These are phyloP conservation scores for Ordospora colligata DNA, from an alignment of 371 early-diverging fungal species.

Conservation along the genomic window DNA sequence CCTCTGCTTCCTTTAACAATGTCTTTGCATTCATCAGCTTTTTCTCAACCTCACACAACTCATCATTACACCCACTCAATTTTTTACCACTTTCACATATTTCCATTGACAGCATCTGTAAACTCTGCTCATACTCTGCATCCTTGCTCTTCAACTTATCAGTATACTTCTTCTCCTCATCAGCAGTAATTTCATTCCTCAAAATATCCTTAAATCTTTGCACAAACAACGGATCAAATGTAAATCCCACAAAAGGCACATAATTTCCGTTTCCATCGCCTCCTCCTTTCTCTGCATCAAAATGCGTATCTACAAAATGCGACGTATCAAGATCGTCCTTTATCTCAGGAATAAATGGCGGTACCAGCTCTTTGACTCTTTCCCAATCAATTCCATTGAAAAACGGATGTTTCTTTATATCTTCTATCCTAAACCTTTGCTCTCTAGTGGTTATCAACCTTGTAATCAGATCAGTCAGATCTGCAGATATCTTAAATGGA, in stretches of 20 bases:
- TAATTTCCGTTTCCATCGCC: conserved; percentile 19
- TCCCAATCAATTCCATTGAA: conserved; percentile 76
- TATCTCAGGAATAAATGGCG: conserved; percentile 72
- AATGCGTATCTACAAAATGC: conserved; percentile 65
- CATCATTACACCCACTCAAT: background rate
- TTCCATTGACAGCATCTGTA: background rate
- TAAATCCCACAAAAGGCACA: conserved; percentile 59
- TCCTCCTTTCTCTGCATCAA: conserved; percentile 62
- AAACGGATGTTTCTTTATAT: conserved; percentile 73
- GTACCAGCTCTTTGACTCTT: conserved; percentile 62
- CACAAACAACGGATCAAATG: conserved; percentile 51
- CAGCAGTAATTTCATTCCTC: background rate
- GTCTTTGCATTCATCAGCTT: background rate
- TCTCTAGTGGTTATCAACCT: conserved; percentile 61
- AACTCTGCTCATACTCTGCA: background rate
- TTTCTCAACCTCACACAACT: background rate
- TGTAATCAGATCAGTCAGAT: conserved; percentile 52
- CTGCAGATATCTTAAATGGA: conserved; percentile 37
- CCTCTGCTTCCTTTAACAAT: background rate
- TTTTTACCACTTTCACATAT: conserved; percentile 3
- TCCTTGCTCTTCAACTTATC: background rate
- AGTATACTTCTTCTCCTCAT: too few species aligned
- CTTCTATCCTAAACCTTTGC: conserved; percentile 64
- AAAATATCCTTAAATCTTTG: background rate
- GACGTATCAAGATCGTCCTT: conserved; percentile 66